These are phyloP conservation scores for Corinectria fuckeliana DNA, from an alignment of 2,329 filamentous ascomycete genomes.

Conservation along the genomic window DNA sequence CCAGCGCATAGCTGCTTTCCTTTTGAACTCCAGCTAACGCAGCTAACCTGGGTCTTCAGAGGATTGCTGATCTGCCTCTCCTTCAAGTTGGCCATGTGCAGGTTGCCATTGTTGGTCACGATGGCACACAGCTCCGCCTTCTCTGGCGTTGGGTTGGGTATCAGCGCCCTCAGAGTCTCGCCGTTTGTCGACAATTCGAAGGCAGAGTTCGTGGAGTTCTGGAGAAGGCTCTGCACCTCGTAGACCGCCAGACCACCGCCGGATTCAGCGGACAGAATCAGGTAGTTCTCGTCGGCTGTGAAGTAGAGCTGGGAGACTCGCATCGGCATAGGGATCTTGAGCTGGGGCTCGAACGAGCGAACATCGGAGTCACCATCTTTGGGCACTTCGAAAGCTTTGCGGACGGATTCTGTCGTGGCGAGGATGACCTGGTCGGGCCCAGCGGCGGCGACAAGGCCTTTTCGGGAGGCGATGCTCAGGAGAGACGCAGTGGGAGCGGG, in stretches of 20 bases:
- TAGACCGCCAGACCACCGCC: slow-evolving; percentile 87
- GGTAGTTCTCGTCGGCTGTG: slow-evolving; percentile 83
- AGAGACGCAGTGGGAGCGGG: slow-evolving; percentile 83
- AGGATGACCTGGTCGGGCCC: slow-evolving; percentile 81
- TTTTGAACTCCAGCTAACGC: slow-evolving; percentile 87
- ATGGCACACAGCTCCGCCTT: slow-evolving; percentile 79
- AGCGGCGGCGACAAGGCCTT: slow-evolving; percentile 85
- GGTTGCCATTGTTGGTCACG: slow-evolving; percentile 79
- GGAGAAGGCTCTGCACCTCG: slow-evolving; percentile 71
- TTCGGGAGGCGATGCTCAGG: slow-evolving; percentile 79
- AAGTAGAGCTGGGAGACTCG: slow-evolving; percentile 90
- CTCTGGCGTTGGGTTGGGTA: slow-evolving; percentile 80
- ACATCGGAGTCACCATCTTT: slow-evolving; percentile 68
- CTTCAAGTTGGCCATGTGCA: slow-evolving; percentile 83
- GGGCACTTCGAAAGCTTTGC: slow-evolving; percentile 72
- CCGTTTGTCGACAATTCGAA: slow-evolving; percentile 82
- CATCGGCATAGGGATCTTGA: slow-evolving; percentile 73
- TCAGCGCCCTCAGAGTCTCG: slow-evolving; percentile 73
- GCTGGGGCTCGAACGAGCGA: slow-evolving; percentile 74
- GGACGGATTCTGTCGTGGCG: slow-evolving; percentile 76
- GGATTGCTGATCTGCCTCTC: slow-evolving; percentile 67
- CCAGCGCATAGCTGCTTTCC: slow-evolving; percentile 94
- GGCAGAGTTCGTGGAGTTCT: slow-evolving; percentile 69
- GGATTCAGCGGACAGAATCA: slow-evolving; percentile 82
- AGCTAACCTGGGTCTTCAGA: slow-evolving; percentile 78